Percentiles rank a stretch among this genome's conserved stretches.
Evolutionary conservation across 305 asterid genomes (phyloP).

Genomic region (Fraxinus ornus): DNA sequence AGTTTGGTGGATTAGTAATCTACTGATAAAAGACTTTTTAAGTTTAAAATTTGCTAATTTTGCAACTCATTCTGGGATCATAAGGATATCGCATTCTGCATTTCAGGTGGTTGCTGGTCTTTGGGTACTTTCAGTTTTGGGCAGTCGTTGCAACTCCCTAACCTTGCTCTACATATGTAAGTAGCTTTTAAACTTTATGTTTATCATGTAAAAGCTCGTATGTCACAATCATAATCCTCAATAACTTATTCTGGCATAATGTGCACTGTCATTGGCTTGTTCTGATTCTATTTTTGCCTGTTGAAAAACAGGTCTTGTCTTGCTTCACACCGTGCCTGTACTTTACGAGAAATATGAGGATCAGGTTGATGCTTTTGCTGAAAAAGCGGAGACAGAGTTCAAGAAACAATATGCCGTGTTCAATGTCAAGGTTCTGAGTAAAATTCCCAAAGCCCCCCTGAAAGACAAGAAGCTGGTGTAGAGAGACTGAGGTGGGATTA

Average conservation of each 20-base stretch:
- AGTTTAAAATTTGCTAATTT: neutral
- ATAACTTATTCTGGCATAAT: neutral
- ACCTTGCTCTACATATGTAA: constrained; percentile 77
- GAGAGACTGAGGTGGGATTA: neutral
- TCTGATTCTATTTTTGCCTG: constrained; percentile 4
- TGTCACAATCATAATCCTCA: neutral
- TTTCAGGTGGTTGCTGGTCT: constrained; percentile 66
- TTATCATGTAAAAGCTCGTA: neutral
- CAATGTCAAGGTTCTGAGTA: constrained; percentile 71
- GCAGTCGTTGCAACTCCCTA: constrained; percentile 70
- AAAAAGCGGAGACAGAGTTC: constrained; percentile 74
- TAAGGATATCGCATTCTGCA: constrained; percentile 3
- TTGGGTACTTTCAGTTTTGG: constrained; percentile 68
- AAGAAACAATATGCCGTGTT: constrained; percentile 85
- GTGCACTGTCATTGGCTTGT: neutral
- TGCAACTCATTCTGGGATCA: neutral
- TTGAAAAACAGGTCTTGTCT: constrained; percentile 46
- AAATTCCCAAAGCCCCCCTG: constrained; percentile 64
- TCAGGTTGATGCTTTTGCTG: constrained; percentile 78
- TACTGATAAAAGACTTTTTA: neutral
- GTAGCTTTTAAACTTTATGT: constrained; percentile 7
- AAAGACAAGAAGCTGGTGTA: constrained; percentile 51
- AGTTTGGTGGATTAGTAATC: neutral
- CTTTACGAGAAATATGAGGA: constrained; percentile 78
- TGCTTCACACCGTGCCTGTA: constrained; percentile 79